Evolutionary conservation across 257 asterid genomes (phyloP), one percentile per base, ranked within the genome.

Genomic region (Schizonepeta tenuifolia): DNA sequence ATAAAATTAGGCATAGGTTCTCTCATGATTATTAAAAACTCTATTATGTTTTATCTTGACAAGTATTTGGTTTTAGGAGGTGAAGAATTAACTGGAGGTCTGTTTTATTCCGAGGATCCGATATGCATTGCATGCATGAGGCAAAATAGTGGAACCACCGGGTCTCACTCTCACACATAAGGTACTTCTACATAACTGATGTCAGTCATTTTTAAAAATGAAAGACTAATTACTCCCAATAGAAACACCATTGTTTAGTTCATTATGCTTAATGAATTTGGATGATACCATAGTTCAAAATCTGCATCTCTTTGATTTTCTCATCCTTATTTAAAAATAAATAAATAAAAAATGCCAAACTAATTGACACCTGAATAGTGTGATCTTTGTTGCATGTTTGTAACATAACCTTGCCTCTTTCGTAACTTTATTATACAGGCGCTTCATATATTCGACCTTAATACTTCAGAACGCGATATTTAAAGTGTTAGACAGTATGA

Each of bases 31-130:
- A 18, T 51, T 59, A 7, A 33, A 33, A 51, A 56, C 15, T 47
- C 33, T 36, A 9, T 51, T 8, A 55, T 73, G 51, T 49, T 43
- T 60, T 76, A 5, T 73, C 15, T 58, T 70, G 60, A 49, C 46
- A 20, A 35, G 35, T 53, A 21, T 59, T 56, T 75, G n/a, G 26
- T 60, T 79, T 72, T 54, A 84, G 89, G 85, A 84, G 79, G 70
- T 44, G 80, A 70, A 73, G 76, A 82, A 74, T 70, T 69, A 28
- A 69, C 44, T 13, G 10, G 64, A 41, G 71, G 49, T 73, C 62
- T 41, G 43, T 28, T 60, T 65, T 61, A 59, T 82, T 70, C 53
- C 7, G 53, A 40, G 55, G 51, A 81, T 63, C 43, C 72, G 21
- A 8, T 18, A 56, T 60, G 35, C 68, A 43, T 28, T 35, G 56